Percentiles rank a stretch among this genome's conserved stretches.
Conservation (phyloP, 2,329 filamentous ascomycete genomes). For the Talaromyces pinophilus region DNA sequence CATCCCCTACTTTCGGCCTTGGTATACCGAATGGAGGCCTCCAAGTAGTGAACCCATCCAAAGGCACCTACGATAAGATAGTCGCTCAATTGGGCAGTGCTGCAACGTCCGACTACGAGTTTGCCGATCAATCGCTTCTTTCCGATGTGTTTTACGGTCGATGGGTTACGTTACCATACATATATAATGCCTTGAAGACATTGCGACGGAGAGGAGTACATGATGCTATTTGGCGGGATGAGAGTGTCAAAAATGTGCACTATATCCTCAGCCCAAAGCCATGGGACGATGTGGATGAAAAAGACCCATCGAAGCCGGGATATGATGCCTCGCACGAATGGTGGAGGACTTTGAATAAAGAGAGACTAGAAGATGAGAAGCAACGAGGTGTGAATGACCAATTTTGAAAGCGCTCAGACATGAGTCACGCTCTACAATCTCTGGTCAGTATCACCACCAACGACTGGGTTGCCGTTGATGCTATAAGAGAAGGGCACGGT, state of each 20-base stretch:
- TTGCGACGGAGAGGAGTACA: constrained; percentile 58
- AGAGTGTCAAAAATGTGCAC: constrained; percentile 63
- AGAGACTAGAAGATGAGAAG: constrained; percentile 9
- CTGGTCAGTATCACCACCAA: background rate
- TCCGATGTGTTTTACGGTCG: constrained; percentile 59
- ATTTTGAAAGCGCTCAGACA: constrained; percentile 3
- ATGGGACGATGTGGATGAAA: constrained; percentile 54
- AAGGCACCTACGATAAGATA: constrained; percentile 55
- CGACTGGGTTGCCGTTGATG: background rate
- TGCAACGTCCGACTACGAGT: constrained; percentile 55
- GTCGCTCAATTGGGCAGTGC: constrained; percentile 45
- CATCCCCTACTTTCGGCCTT: constrained; percentile 53
- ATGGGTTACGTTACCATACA: constrained; percentile 62
- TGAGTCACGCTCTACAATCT: background rate
- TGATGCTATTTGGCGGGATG: constrained; percentile 61
- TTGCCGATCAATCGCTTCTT: constrained; percentile 61
- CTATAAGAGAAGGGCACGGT: background rate
- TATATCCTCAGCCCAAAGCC: constrained; percentile 64
- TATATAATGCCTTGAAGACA: constrained; percentile 65
- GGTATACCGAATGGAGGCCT: constrained; percentile 63
- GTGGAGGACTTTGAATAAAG: constrained; percentile 16
- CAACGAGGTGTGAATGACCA: constrained; percentile 17
- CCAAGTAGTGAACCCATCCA: constrained; percentile 62
- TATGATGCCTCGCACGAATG: constrained; percentile 16
- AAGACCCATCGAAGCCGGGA: constrained; percentile 4